A percentile compares a stretch with the other conserved stretches of the same genome.
phyloP scores from a whole-genome alignment of 1,284 basidiomycete genomes.

The Pseudozyma hubeiensis region DNA sequence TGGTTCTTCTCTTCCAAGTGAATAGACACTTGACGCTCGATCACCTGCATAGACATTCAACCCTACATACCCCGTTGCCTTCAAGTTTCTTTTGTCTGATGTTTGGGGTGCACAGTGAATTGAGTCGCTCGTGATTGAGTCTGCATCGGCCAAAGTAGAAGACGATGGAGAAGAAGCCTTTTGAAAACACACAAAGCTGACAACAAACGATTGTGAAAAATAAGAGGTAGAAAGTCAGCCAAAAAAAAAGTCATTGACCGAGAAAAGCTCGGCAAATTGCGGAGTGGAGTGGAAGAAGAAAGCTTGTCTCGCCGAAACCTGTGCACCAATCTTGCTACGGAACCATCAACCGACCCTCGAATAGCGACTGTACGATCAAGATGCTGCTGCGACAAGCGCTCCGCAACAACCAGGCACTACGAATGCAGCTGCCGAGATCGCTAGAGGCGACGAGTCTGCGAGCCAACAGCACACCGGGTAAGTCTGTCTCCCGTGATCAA shows the following conservation, averaged over 20 bases:
- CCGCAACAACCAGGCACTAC: slow-evolving; percentile 32
- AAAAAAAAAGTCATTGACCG: not conserved
- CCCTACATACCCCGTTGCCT: not conserved
- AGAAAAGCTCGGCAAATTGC: slow-evolving; percentile 21
- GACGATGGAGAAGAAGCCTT: too few species aligned
- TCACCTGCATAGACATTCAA: not conserved
- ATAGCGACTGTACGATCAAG: not conserved
- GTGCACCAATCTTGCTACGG: not conserved
- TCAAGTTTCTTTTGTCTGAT: not conserved
- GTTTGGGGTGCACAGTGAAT: too few species aligned
- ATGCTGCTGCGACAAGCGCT: slow-evolving; percentile 43
- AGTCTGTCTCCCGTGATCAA: not conserved
- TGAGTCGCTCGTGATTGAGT: too few species aligned
- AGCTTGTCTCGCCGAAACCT: not conserved
- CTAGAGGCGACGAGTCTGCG: slow-evolving; percentile 21
- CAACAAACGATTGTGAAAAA: not conserved
- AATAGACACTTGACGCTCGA: not conserved
- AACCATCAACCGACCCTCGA: not conserved
- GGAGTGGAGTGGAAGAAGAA: slow-evolving; percentile 34
- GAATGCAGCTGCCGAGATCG: slow-evolving; percentile 34
- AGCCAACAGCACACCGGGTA: slow-evolving; percentile 16
- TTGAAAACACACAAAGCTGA: too few species aligned
- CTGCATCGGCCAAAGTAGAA: too few species aligned
- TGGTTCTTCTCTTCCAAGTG: slow-evolving; percentile 63
- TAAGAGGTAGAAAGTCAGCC: not conserved